Evolutionary conservation across 2,329 filamentous ascomycete genomes (phyloP).

Genomic region (Pestalotiopsis sp.): DNA sequence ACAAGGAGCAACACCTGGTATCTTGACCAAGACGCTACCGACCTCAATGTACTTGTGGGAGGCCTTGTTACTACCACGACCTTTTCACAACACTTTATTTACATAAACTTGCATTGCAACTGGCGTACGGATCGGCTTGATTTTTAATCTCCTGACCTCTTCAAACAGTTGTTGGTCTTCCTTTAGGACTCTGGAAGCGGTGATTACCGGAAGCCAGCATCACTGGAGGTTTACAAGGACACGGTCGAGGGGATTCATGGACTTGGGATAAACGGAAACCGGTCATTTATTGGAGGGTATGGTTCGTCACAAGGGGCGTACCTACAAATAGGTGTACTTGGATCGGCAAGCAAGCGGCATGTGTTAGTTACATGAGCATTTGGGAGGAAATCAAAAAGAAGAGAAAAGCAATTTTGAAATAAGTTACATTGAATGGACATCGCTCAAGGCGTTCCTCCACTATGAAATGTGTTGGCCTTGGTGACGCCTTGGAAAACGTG

Average conservation of each 20-base stretch:
- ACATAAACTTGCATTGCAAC: slow-evolving; percentile 9
- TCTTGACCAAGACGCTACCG: not conserved
- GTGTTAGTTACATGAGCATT: not conserved
- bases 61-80: not conserved
- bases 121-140: slow-evolving; percentile 4
- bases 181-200: not conserved
- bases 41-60: not conserved
- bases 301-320: not conserved
- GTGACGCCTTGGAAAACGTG: no score
- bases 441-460: no score
- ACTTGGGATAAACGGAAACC: not conserved
- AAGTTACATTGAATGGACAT: not conserved
- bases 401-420: slow-evolving; percentile 13
- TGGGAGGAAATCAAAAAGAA: not conserved
- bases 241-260: not conserved
- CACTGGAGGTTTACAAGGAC: not conserved
- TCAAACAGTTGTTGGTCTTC: not conserved
- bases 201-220: not conserved
- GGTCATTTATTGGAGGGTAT: slow-evolving; percentile 3
- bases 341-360: not conserved
- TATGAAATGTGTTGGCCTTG: no score
- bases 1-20: not conserved
- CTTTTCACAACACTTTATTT: not conserved
- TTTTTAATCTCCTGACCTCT: not conserved
- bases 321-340: not conserved